Conservation (phyloP, 331 rosid genomes). For the Pyracantha coccinea region DNA sequence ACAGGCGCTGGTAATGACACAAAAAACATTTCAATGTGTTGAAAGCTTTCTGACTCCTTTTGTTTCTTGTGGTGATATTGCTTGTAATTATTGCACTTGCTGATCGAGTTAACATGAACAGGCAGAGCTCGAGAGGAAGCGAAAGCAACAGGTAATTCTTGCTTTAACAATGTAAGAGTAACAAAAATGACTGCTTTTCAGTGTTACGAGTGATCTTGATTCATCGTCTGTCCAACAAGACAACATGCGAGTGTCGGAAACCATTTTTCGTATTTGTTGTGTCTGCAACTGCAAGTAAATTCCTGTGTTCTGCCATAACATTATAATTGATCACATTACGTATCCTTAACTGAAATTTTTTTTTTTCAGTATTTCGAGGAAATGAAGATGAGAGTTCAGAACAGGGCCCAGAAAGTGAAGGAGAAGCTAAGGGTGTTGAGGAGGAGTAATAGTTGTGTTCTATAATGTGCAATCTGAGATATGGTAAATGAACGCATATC, state of each 20-base stretch:
- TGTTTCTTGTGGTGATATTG: not conserved
- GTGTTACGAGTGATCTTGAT: not conserved
- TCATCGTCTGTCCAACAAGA: not conserved
- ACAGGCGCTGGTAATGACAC: conserved; percentile 64
- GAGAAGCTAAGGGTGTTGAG: conserved; percentile 49
- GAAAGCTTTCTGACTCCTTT: not conserved
- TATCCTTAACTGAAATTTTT: not conserved
- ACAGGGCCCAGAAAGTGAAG: conserved; percentile 48
- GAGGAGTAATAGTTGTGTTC: conserved; percentile 50
- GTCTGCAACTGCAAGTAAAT: not conserved
- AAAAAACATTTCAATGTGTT: not conserved
- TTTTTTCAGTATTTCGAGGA: conserved; percentile 52
- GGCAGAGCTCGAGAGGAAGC: conserved; percentile 61
- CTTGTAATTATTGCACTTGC: not conserved
- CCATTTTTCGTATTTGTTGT: not conserved
- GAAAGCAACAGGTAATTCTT: conserved; percentile 58
- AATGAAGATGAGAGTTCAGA: conserved; percentile 34
- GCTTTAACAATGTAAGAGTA: not conserved
- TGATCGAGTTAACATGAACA: conserved; percentile 14
- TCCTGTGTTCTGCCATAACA: not conserved
- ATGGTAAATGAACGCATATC: not conserved
- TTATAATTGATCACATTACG: not conserved
- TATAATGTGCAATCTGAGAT: conserved; percentile 20
- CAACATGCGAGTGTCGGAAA: not conserved
- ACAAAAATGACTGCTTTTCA: not conserved